Conservation (phyloP, 441 rosid genomes). For the Sinapis alba region DNA sequence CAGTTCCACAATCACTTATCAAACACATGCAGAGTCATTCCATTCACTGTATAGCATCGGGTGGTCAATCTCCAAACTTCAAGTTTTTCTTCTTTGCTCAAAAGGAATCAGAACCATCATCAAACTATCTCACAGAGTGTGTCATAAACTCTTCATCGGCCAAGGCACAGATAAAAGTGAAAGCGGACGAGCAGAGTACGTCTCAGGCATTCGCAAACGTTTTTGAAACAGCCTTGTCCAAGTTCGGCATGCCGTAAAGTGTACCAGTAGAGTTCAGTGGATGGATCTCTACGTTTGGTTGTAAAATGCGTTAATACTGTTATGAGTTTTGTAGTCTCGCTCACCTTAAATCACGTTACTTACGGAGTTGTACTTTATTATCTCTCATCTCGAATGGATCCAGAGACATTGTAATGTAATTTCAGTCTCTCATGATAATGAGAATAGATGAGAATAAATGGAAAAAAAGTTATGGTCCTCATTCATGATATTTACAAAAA, state of each 20-base stretch:
- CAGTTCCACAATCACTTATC: slow-evolving; percentile 76
- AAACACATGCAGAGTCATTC: slow-evolving; percentile 88
- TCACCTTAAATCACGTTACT: background rate
- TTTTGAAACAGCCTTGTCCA: slow-evolving; percentile 73
- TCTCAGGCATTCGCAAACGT: slow-evolving; percentile 60
- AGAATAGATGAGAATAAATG: background rate
- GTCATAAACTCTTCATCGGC: slow-evolving; percentile 81
- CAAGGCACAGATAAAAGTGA: slow-evolving; percentile 75
- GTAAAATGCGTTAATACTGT: slow-evolving; percentile 20
- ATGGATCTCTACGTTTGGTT: slow-evolving; percentile 23
- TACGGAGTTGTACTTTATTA: background rate
- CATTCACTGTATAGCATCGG: slow-evolving; percentile 90
- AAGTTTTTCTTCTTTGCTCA: slow-evolving; percentile 96
- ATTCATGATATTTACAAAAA: slow-evolving; percentile 2
- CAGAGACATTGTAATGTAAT: background rate
- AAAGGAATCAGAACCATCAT: slow-evolving; percentile 67
- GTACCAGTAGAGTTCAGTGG: slow-evolving; percentile 15
- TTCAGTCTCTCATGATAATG: no score
- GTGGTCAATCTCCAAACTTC: slow-evolving; percentile 87
- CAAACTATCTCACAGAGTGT: slow-evolving; percentile 71
- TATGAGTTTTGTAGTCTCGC: slow-evolving; percentile 27
- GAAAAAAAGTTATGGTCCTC: background rate
- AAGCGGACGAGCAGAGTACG: slow-evolving; percentile 79
- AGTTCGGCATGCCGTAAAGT: slow-evolving; percentile 53
- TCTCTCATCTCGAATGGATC: background rate